Percentiles rank a stretch among this genome's conserved stretches.
Evolutionary conservation across 2,329 filamentous ascomycete genomes (phyloP).

Genomic region (Alternaria sp.): DNA sequence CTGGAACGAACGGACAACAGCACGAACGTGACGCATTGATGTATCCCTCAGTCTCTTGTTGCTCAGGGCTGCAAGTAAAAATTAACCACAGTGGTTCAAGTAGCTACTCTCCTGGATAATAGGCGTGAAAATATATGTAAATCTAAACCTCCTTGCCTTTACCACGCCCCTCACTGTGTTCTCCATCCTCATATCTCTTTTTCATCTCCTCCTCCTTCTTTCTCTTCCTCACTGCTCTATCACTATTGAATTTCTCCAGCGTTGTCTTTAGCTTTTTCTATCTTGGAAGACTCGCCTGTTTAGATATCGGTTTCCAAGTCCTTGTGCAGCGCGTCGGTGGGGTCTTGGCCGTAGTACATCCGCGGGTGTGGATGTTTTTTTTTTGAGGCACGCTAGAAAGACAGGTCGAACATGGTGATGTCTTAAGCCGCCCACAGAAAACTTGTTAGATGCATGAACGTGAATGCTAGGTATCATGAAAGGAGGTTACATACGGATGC

Average conservation of each 20-base stretch:
- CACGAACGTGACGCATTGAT: neutral
- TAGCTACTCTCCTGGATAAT: neutral
- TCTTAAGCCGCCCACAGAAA: neutral
- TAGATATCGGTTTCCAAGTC: neutral
- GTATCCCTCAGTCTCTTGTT: neutral
- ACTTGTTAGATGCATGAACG: neutral
- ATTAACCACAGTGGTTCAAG: neutral
- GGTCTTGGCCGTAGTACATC: neutral
- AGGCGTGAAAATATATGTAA: neutral
- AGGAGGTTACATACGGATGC: neutral
- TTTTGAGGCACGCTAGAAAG: neutral
- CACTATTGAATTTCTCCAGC: neutral
- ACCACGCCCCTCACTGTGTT: neutral
- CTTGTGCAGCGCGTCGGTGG: neutral
- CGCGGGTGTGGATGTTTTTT: neutral
- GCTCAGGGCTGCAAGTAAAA: neutral
- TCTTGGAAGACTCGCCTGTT: neutral
- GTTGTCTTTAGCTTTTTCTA: neutral
- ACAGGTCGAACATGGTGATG: neutral
- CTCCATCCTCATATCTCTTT: neutral
- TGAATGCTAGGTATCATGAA: neutral
- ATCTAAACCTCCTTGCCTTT: neutral
- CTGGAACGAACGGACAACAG: neutral
- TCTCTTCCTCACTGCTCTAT: neutral
- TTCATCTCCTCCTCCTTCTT: neutral